Evolutionary conservation across 2,329 filamentous ascomycete species (phyloP), one percentile per base, ranked within the genome.

Genomic region (Epichloe brachyelytri): DNA sequence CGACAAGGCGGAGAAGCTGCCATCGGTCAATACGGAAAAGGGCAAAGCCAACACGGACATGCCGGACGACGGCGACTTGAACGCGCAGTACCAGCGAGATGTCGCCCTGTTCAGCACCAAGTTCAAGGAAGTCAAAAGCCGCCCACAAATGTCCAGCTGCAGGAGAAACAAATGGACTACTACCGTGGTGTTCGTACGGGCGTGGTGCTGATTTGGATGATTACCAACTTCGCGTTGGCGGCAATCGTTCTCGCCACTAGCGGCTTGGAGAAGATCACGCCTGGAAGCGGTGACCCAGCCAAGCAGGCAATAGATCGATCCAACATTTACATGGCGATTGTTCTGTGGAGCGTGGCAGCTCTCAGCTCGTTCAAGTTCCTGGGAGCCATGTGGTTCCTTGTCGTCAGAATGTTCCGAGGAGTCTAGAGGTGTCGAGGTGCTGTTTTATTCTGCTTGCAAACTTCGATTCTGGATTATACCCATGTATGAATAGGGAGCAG

Each of bases 121-220:
- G 68, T 80, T 80, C 44, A 82, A 84, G 30, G 81, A 84, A 56
- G 83, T 88, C 55, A 82, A 84, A 82, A 80, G 60, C 60, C 73
- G 0, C 77, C 79, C 0, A 75, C 74, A 0, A 65, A 77, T 0
- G 64, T 71, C 0, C 74, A 80, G 58, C 70, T 78, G 43, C 76
- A 81, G 37, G 90, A 96, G 64, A 88, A 86, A 63, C 91, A 98
- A 67, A 88, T 96, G 73, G 93, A 98, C 66, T 98, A 97, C 71
- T 98, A 98, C 77, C 89, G 90, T 61, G 93, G 90, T 57, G 95
- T 98, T 66, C 82, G 93, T 55, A 94, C 87, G 19, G 81, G 88
- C 30, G 90, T 96, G 58, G 93, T 98, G 33, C 73, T 97, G 48
- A 82, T 86, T 57, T 98, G 93, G 93, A 95, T 98, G 77, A 88